These are phyloP conservation scores for Pseudocercospora fijiensis DNA, from an alignment of 2,329 filamentous ascomycete genomes.

Conservation along the genomic window DNA sequence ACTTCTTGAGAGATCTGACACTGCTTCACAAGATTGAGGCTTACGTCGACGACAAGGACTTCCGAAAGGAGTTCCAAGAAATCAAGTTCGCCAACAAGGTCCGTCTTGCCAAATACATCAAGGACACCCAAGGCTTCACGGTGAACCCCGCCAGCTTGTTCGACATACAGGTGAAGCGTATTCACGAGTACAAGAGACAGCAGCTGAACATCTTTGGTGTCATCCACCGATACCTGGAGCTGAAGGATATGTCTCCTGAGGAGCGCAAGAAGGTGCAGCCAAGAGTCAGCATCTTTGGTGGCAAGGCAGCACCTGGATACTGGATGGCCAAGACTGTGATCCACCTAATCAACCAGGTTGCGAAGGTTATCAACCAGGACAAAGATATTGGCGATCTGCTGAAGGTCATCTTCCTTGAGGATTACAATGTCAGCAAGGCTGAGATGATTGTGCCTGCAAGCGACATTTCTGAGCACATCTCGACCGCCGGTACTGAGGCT, in stretches of 20 bases:
- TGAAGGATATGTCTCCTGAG: conserved; percentile 81
- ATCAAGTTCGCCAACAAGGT: conserved; percentile 98
- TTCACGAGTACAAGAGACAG: conserved; percentile 95
- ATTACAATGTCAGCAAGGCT: conserved; percentile 99
- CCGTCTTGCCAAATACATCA: conserved; percentile 86
- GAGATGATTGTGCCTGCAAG: conserved; percentile 94
- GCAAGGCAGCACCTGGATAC: conserved; percentile 96
- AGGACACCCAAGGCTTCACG: conserved; percentile 71
- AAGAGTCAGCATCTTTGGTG: conserved; percentile 93
- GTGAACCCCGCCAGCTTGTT: conserved; percentile 89
- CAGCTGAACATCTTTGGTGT: conserved; percentile 99
- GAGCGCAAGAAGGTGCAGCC: conserved; percentile 83
- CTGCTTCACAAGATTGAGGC: conserved; percentile 80
- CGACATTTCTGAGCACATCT: conserved; percentile 97
- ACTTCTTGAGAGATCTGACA: conserved; percentile 88
- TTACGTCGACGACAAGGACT: conserved; percentile 80
- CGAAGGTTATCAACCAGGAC: conserved; percentile 86
- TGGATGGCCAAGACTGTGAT: conserved; percentile 99
- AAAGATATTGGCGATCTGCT: conserved; percentile 86
- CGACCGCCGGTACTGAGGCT: conserved; percentile 89
- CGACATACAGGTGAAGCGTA: conserved; percentile 97
- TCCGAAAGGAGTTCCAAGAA: conserved; percentile 91
- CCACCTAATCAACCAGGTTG: conserved; percentile 91
- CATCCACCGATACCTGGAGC: conserved; percentile 85
- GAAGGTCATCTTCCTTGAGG: conserved; percentile 95